Conservation (phyloP, 208 protist species). For the Lotmaria passim region DNA sequence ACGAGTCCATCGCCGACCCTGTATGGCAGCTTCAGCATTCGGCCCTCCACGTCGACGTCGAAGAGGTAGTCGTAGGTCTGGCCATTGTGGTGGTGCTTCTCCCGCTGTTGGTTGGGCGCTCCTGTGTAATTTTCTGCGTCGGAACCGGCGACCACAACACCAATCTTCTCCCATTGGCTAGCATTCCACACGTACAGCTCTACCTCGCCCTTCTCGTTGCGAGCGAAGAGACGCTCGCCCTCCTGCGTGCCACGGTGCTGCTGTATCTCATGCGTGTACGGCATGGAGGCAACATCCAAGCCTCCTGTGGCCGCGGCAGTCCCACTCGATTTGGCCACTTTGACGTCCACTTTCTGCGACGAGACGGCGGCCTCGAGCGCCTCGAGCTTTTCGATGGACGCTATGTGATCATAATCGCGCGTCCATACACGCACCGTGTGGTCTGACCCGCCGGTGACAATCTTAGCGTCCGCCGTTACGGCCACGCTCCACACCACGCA, state of each 20-base stretch:
- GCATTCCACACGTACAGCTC: conserved; percentile 82
- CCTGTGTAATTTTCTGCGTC: conserved; percentile 42
- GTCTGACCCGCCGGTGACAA: conserved; percentile 87
- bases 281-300: conserved; percentile 40
- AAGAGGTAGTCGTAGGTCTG: conserved; percentile 96
- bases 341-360: conserved; percentile 68
- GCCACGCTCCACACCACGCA: conserved; percentile 91
- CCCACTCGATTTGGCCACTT: conserved; percentile 22
- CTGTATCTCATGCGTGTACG: conserved; percentile 54
- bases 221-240: conserved; percentile 69
- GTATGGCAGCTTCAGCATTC: conserved; percentile 90
- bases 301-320: conserved; percentile 28
- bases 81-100: conserved; percentile 86
- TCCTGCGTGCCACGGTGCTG: conserved; percentile 40
- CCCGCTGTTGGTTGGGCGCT: conserved; percentile 25
- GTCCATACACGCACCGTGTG: conserved; percentile 92
- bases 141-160: conserved; percentile 88
- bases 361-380: conserved; percentile 55
- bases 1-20: conserved; percentile 89
- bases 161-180: conserved; percentile 89
- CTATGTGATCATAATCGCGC: conserved; percentile 47
- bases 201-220: conserved; percentile 65
- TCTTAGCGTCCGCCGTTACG: conserved; percentile 33
- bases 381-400: conserved; percentile 67
- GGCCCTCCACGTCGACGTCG: conserved; percentile 89